phyloP scores from a whole-genome alignment of 164 flowering plant species.

The Kingdonia uniflora region DNA sequence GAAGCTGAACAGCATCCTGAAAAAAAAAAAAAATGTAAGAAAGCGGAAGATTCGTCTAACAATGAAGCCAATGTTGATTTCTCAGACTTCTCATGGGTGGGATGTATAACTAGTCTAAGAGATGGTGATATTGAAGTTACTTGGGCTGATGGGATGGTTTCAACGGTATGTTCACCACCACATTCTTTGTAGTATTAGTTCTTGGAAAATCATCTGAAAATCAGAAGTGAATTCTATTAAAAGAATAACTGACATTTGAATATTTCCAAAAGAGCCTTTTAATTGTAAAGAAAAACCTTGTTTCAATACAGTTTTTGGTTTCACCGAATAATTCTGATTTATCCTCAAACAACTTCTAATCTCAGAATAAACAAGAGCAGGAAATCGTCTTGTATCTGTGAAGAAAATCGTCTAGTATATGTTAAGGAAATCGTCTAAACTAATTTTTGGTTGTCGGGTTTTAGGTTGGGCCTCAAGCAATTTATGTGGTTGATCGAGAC shows the following conservation, averaged over 20 bases:
- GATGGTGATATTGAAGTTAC: conserved; percentile 97
- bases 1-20: conserved; percentile 15
- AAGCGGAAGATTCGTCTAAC: conserved; percentile 21
- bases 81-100: conserved; percentile 90
- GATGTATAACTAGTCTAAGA: conserved; percentile 78
- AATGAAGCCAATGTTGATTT: conserved; percentile 26
- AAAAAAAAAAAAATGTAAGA: conserved; percentile 11
- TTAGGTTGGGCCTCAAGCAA: conserved; percentile 99
- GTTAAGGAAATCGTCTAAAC: too few species aligned
- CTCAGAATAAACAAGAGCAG: too few species aligned
- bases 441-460: conserved; percentile 1
- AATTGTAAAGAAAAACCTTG: too few species aligned
- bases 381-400: too few species aligned
- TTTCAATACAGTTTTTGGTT: too few species aligned
- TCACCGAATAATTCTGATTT: too few species aligned
- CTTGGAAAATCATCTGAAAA: too few species aligned
- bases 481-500: conserved; percentile 95
- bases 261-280: too few species aligned
- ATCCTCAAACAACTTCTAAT: too few species aligned
- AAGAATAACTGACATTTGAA: too few species aligned
- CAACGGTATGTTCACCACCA: conserved; percentile 45
- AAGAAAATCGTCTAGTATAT: too few species aligned
- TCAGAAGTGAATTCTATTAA: too few species aligned
- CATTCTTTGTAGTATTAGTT: not conserved
- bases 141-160: conserved; percentile 98